phyloP scores from a whole-genome alignment of 2,329 filamentous ascomycete species.

The Cladophialophora chaetospira region DNA sequence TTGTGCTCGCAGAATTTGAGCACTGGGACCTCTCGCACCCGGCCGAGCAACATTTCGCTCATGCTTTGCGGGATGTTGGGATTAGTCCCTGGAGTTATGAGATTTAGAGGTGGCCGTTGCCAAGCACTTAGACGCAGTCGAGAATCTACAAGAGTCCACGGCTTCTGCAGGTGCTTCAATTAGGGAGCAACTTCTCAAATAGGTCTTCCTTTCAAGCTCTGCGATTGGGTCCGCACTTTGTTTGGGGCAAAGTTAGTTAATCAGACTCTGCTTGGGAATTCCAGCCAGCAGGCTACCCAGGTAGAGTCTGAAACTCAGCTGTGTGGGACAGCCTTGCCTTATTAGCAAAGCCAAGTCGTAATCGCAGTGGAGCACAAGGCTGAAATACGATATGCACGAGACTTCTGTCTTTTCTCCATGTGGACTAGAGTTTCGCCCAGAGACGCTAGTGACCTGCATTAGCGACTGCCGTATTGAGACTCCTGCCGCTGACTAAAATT shows the following conservation, averaged over 20 bases:
- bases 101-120: too few relatives aligned
- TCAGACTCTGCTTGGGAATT: too few relatives aligned
- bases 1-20: background rate
- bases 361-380: background rate
- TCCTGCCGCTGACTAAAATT: background rate
- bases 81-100: background rate
- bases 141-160: too few relatives aligned
- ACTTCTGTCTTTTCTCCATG: constrained; percentile 1
- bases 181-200: background rate
- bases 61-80: background rate
- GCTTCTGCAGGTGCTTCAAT: too few relatives aligned
- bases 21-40: too few relatives aligned
- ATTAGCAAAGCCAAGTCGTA: too few relatives aligned
- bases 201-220: background rate
- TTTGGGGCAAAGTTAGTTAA: too few relatives aligned
- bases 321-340: background rate
- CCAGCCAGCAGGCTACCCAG: background rate
- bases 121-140: too few relatives aligned
- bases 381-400: constrained; percentile 8
- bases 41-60: too few relatives aligned
- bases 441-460: background rate
- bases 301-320: background rate
- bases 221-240: too few relatives aligned
- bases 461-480: background rate
- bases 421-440: background rate